Base-by-base conservation (phyloP, 179 eudicot species). In the Camellia oleifera region DNA sequence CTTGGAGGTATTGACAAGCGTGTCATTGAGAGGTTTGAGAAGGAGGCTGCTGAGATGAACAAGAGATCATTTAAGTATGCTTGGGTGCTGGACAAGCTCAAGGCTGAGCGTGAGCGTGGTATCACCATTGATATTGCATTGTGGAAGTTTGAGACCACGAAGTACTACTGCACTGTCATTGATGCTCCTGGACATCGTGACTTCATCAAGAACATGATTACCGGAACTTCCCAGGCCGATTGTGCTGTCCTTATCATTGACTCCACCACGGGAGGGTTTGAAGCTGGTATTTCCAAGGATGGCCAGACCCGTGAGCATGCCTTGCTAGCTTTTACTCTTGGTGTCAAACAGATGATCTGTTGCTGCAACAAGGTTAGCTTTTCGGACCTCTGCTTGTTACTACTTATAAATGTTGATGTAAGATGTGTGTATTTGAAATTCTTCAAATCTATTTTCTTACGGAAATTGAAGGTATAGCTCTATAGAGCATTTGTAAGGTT, bases 1-100 rank as follows among this genome's bases (percentile, higher is more conserved):
- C 87, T 84, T 71, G 86, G 86, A n/a, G 86, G 86, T 77, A 83
- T 83, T 75, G 86, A 83, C 81, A 83, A 83, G 83, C 81, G 86
- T 83, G 83, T 80, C 13, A 83, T 83, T 14, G 85, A 83, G 77
- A 79, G 82, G 32, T 79, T 83, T 20, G 82, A 83, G 85, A 83
- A 83, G 82, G 83, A 83, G 50, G 86, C 86, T 71, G 83, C 83
- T 80, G 83, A 83, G 83, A 83, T 83, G 83, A 83, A 83, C 86
- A 83, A 84, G 84, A 81, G 86, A 75, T 84, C 84, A 14, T 83
- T 84, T 77, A 81, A 84, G 84, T 84, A 84, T 11, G 86, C 86
- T 0, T 84, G 86, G 86, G 86, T 84, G 52, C 79, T 84, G 62
- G 84, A 81, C 84, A 81, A 84, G 73, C 86, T 81, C 14, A 84